These are phyloP conservation scores for Myriangium duriaei DNA, from an alignment of 2,329 filamentous ascomycete genomes.

Conservation along the genomic window DNA sequence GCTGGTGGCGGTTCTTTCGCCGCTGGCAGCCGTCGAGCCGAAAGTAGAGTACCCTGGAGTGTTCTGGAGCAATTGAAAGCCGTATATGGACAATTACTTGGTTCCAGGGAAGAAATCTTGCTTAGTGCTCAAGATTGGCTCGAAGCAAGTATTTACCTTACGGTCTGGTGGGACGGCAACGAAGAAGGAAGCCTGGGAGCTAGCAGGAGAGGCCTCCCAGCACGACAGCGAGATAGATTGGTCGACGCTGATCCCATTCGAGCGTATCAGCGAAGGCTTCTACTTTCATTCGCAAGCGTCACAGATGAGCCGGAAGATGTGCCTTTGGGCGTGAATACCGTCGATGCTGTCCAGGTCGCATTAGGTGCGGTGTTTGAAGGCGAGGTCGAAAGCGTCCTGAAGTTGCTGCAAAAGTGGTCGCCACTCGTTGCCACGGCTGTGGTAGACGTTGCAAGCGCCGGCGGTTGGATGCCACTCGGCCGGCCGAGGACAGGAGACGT, in stretches of 20 bases:
- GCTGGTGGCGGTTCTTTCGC: slow-evolving; percentile 46
- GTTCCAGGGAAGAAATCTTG: slow-evolving; percentile 62
- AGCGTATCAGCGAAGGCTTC: slow-evolving; percentile 62
- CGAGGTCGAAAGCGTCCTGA: slow-evolving; percentile 63
- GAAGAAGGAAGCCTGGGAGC: slow-evolving; percentile 40
- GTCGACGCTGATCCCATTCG: slow-evolving; percentile 45
- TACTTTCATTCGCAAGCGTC: slow-evolving; percentile 53
- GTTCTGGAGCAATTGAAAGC: slow-evolving; percentile 75
- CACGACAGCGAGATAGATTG: slow-evolving; percentile 29
- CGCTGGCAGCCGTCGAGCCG: slow-evolving; percentile 58
- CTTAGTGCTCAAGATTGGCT: slow-evolving; percentile 79
- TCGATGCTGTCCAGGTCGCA: slow-evolving; percentile 66
- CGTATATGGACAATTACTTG: slow-evolving; percentile 70
- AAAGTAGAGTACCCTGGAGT: slow-evolving; percentile 78
- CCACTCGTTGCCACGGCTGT: slow-evolving; percentile 65
- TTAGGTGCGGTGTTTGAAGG: slow-evolving; percentile 74
- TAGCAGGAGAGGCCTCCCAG: slow-evolving; percentile 29
- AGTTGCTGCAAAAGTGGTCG: slow-evolving; percentile 67
- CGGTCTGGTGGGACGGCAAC: slow-evolving; percentile 88
- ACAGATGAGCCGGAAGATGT: slow-evolving; percentile 53
- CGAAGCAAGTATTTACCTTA: slow-evolving; percentile 70
- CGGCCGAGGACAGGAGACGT: slow-evolving; percentile 39
- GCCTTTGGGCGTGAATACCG: slow-evolving; percentile 60
- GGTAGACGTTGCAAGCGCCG: slow-evolving; percentile 71
- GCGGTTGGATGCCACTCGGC: slow-evolving; percentile 61